Evolutionary conservation across 2,329 filamentous ascomycete species (phyloP), one percentile per base, ranked within the genome.

Genomic region (Fusarium paranaense): DNA sequence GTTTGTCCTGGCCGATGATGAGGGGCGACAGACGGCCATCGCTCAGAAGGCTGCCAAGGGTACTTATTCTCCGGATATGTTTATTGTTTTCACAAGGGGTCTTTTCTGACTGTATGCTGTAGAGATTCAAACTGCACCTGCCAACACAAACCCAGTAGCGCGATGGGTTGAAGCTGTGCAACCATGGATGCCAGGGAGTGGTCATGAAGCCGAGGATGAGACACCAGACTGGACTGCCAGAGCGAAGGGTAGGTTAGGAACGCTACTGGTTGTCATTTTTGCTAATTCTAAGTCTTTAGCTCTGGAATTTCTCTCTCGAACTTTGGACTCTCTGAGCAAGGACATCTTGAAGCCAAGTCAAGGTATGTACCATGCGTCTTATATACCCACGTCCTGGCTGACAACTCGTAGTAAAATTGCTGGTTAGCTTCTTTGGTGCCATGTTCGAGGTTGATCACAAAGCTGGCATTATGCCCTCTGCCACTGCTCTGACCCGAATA

Each of bases 401-500:
- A 79, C 47, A 56, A n/a, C 8, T 11, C 5, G 13, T 58, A 84
- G 83, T 88, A 35, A 85, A 86, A 59, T 78, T 88, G 0, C 78
- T 89, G 10, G 82, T 89, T 30, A 82, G 83, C 38, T 91, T 90
- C 81, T 91, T 91, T 66, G 86, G 87, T 16, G 86, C 87, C 67
- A 88, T 90, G 83, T 90, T 90, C 72, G 87, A 87, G 3, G 86
- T 88, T 62, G 89, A 90, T 71, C 88, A 90, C 80, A 88, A 88
- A 76, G 88, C 88, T n/a, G 89, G 89, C 45, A 86, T 90, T 64
- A 81, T 88, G 50, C 85, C 89, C 1, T 88, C 89, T 3, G 83
- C 88, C 5, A 87, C 85, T 52, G 88, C 89, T 2, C 79, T 90
- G n/a, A 82, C 83, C 1, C 83, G 85, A 32, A 85, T 90, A 57